Evolutionary conservation across 2,329 filamentous ascomycete genomes (phyloP).

Genomic region (Diaporthe helianthi): DNA sequence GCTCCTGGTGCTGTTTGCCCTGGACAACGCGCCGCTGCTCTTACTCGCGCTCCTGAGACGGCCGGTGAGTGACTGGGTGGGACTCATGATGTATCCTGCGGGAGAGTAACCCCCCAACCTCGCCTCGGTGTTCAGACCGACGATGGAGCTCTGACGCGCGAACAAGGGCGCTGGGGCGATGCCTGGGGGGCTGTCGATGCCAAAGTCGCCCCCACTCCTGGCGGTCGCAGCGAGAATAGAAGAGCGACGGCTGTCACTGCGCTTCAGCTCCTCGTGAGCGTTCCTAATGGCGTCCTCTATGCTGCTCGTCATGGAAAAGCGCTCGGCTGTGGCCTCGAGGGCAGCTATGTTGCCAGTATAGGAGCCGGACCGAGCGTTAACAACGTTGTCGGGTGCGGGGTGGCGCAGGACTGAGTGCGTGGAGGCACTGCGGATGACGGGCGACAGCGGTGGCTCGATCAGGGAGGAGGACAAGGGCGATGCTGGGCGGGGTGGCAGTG

Average conservation of each 20-base stretch:
- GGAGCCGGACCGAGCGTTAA: slow-evolving; percentile 66
- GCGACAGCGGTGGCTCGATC: slow-evolving; percentile 36
- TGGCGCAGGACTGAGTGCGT: slow-evolving; percentile 58
- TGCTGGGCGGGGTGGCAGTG: slow-evolving; percentile 29
- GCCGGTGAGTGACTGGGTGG: slow-evolving; percentile 66
- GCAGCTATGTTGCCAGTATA: slow-evolving; percentile 73
- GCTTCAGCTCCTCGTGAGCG: slow-evolving; percentile 74
- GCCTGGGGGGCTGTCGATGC: slow-evolving; percentile 36
- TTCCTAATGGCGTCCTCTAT: slow-evolving; percentile 80
- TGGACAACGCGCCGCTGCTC: slow-evolving; percentile 44
- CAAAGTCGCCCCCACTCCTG: slow-evolving; percentile 42
- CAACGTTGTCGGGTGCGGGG: slow-evolving; percentile 61
- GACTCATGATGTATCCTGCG: slow-evolving; percentile 71
- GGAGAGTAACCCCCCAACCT: slow-evolving; percentile 75
- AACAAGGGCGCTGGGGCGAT: slow-evolving; percentile 38
- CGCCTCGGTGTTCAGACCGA: slow-evolving; percentile 72
- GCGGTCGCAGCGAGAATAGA: slow-evolving; percentile 63
- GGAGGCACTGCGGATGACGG: slow-evolving; percentile 56
- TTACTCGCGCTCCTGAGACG: slow-evolving; percentile 63
- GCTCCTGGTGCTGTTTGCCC: slow-evolving; percentile 38
- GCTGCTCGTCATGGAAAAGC: slow-evolving; percentile 75
- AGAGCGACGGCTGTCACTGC: slow-evolving; percentile 70
- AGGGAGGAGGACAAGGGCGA: slow-evolving; percentile 28
- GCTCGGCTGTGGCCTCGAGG: slow-evolving; percentile 78
- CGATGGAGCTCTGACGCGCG: slow-evolving; percentile 62